phyloP scores from a whole-genome alignment of 1,284 basidiomycete genomes.

The Ustilago cynodontis region DNA sequence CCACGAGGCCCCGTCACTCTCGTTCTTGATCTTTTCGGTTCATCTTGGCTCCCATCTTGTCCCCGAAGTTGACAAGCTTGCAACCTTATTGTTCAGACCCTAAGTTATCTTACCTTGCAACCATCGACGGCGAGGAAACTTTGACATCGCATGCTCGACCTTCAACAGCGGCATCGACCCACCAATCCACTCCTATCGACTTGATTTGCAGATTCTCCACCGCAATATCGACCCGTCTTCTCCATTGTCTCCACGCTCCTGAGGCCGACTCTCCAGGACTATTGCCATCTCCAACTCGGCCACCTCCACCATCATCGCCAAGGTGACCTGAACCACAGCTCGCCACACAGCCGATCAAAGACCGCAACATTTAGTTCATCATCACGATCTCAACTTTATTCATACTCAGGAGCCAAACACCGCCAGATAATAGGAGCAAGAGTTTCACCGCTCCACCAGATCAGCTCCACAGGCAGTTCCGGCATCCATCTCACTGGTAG shows the following conservation, averaged over 20 bases:
- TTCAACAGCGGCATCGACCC: conserved; percentile 1
- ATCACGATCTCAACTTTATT: conserved; percentile 9
- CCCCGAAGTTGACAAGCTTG: neutral
- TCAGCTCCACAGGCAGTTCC: neutral
- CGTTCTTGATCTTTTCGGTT: neutral
- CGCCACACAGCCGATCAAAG: neutral
- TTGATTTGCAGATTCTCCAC: neutral
- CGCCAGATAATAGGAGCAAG: neutral
- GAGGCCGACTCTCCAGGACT: too few relatives aligned
- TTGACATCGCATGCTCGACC: neutral
- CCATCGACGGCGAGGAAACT: neutral
- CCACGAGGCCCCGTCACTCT: conserved; percentile 3
- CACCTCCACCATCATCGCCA: neutral
- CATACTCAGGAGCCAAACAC: neutral
- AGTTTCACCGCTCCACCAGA: neutral
- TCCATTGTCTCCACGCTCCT: neutral
- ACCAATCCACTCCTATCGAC: neutral
- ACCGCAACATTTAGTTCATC: conserved; percentile 1
- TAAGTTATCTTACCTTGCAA: conserved; percentile 2
- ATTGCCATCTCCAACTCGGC: too few relatives aligned
- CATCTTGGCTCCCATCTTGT: neutral
- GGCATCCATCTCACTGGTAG: neutral
- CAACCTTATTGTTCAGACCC: conserved; percentile 14
- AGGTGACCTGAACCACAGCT: too few relatives aligned
- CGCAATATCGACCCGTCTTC: neutral